phyloP scores from a whole-genome alignment of 257 asterid genomes.

The Lithospermum erythrorhizon region DNA sequence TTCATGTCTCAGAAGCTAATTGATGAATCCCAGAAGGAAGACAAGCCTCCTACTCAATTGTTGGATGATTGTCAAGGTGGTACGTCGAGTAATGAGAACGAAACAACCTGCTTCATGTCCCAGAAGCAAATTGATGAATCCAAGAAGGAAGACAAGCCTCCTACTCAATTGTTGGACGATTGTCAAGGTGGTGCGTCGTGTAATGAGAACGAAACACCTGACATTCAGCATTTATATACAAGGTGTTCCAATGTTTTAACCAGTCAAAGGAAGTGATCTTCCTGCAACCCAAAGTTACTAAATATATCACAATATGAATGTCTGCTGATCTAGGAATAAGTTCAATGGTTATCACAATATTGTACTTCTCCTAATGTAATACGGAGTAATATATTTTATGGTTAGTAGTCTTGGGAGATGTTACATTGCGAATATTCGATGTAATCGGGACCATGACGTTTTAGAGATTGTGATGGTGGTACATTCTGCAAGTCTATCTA shows the following conservation, averaged over 20 bases:
- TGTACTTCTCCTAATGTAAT: no score
- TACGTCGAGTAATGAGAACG: no score
- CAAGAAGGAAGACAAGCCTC: conserved; percentile 7
- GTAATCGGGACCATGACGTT: no score
- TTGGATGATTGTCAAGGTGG: conserved; percentile 14
- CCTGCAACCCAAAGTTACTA: conserved; percentile 11
- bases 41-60: conserved; percentile 10
- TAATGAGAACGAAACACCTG: conserved; percentile 15
- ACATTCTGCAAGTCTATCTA: no score
- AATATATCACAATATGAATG: conserved; percentile 20
- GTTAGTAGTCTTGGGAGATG: no score
- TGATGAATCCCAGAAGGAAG: conserved; percentile 7
- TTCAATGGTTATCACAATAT: conserved; percentile 19
- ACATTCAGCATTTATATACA: conserved; percentile 9
- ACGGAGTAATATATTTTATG: no score
- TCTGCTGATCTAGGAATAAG: conserved; percentile 34
- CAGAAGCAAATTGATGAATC: conserved; percentile 12
- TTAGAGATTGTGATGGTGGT: no score
- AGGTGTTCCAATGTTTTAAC: conserved; percentile 1
- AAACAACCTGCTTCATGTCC: conserved; percentile 36
- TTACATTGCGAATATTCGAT: no score
- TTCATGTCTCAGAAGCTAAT: conserved; percentile 20
- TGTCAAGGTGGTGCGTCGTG: conserved; percentile 15
- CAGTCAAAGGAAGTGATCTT: conserved; percentile 11
- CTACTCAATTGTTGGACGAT: conserved; percentile 16